phyloP scores from a whole-genome alignment of 208 protist species.

The Angomonas ambiguus region DNA sequence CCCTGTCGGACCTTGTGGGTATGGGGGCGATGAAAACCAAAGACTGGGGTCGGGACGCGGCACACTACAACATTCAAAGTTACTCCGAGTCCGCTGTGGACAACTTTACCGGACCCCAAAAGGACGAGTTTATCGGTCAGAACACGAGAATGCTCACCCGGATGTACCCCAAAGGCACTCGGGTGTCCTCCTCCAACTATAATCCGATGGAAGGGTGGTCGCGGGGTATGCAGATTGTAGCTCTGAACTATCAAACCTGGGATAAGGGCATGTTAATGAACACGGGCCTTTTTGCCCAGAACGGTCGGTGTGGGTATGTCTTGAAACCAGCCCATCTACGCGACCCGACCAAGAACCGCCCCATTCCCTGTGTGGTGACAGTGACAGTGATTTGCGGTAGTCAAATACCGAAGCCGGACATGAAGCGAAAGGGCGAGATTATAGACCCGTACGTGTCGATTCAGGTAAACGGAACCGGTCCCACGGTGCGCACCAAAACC shows the following conservation, averaged over 20 bases:
- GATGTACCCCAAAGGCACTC: conserved; percentile 86
- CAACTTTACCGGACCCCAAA: conserved; percentile 17
- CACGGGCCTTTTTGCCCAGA: conserved; percentile 74
- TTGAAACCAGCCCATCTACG: conserved; percentile 78
- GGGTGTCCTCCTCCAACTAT: conserved; percentile 87
- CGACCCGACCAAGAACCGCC: conserved; percentile 9
- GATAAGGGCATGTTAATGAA: conserved; percentile 61
- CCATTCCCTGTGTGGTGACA: conserved; percentile 21
- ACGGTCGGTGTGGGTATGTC: conserved; percentile 88
- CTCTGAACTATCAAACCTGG: conserved; percentile 86
- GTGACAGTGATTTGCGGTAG: conserved; percentile 55
- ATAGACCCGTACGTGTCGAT: conserved; percentile 68
- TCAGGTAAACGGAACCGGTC: conserved; percentile 38
- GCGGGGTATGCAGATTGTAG: conserved; percentile 73
- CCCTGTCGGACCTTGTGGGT: conserved; percentile 35
- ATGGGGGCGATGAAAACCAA: conserved; percentile 38
- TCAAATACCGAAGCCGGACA: conserved; percentile 58
- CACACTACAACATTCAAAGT: conserved; percentile 52
- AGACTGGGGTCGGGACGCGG: conserved; percentile 42
- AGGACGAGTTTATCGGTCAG: conserved; percentile 30
- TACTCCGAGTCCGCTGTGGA: conserved; percentile 49
- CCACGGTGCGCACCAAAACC: conserved; percentile 24
- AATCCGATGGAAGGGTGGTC: conserved; percentile 54
- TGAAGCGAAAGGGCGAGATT: conserved; percentile 54
- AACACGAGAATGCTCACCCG: conserved; percentile 72